phyloP scores from a whole-genome alignment of 2,329 filamentous ascomycete species.

The Colletotrichum scovillei region DNA sequence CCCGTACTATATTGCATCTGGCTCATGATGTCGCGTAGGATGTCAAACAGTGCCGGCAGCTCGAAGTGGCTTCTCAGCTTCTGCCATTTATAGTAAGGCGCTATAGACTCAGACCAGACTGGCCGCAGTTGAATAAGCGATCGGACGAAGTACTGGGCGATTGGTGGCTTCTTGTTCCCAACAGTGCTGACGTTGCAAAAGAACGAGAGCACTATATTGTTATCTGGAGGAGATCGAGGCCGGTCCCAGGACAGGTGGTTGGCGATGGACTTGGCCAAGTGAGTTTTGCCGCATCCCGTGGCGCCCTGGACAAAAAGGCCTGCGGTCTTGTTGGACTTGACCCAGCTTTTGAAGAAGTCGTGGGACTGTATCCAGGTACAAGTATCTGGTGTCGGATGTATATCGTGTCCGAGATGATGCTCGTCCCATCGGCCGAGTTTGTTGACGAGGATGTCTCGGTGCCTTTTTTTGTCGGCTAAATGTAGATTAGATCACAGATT shows the following conservation, averaged over 20 bases:
- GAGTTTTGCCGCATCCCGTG: constrained; percentile 39
- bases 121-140: constrained; percentile 31
- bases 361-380: constrained; percentile 38
- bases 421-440: constrained; percentile 20
- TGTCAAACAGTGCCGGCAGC: constrained; percentile 33
- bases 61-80: constrained; percentile 6
- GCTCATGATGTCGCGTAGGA: constrained; percentile 35
- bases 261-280: constrained; percentile 38
- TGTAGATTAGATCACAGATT: neutral
- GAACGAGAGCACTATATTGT: constrained; percentile 36
- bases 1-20: neutral
- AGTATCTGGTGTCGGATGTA: constrained; percentile 30
- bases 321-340: constrained; percentile 22
- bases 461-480: neutral
- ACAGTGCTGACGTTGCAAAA: constrained; percentile 36
- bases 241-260: constrained; percentile 32
- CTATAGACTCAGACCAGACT: constrained; percentile 35
- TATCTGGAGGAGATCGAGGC: neutral
- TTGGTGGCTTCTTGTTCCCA: constrained; percentile 29
- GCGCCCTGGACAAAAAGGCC: constrained; percentile 34
- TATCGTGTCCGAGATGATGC: constrained; percentile 11
- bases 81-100: constrained; percentile 21
- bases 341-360: constrained; percentile 35
- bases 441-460: neutral
- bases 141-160: constrained; percentile 39